A percentile compares a stretch with the other conserved stretches of the same genome.
These are phyloP conservation scores for Blastocrithidia nonstop DNA, from an alignment of 208 protist genomes.

Conservation along the genomic window DNA sequence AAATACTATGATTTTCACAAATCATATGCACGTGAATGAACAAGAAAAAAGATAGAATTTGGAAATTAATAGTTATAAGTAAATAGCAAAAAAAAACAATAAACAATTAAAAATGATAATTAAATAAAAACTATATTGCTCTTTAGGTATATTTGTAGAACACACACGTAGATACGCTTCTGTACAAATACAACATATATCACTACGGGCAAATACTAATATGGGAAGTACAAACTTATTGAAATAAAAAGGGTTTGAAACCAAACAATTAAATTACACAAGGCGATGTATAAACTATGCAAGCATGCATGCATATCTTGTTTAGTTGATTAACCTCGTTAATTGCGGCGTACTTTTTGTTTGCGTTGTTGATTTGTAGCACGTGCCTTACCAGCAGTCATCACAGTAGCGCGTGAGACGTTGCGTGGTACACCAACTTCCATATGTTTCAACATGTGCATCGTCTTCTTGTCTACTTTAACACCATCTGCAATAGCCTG, in stretches of 20 bases:
- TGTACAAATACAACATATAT: too few relatives aligned
- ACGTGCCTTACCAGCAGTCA: too few relatives aligned
- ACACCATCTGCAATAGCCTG: conserved; percentile 75
- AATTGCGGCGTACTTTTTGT: conserved; percentile 9
- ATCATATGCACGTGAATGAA: too few relatives aligned
- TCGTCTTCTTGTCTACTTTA: conserved; percentile 78
- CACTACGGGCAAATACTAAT: too few relatives aligned
- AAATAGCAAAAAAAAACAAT: too few relatives aligned
- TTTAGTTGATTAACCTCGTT: background rate
- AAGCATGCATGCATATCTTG: background rate
- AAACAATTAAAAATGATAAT: too few relatives aligned
- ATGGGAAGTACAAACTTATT: too few relatives aligned
- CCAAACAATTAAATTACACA: conserved; percentile 3
- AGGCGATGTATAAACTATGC: background rate
- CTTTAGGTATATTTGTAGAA: conserved; percentile 10
- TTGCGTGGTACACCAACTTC: conserved; percentile 71
- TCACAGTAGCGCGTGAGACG: too few relatives aligned
- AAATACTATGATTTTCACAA: too few relatives aligned
- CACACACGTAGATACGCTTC: conserved; percentile 8
- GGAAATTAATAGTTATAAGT: too few relatives aligned
- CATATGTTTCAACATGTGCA: conserved; percentile 74
- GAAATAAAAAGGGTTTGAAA: conserved; percentile 7
- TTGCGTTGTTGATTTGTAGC: conserved; percentile 9
- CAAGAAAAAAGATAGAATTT: too few relatives aligned
- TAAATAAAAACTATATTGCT: too few relatives aligned